Base-by-base conservation (phyloP, 495 filamentous ascomycete species). In the Thermothielavioides terrestris region DNA sequence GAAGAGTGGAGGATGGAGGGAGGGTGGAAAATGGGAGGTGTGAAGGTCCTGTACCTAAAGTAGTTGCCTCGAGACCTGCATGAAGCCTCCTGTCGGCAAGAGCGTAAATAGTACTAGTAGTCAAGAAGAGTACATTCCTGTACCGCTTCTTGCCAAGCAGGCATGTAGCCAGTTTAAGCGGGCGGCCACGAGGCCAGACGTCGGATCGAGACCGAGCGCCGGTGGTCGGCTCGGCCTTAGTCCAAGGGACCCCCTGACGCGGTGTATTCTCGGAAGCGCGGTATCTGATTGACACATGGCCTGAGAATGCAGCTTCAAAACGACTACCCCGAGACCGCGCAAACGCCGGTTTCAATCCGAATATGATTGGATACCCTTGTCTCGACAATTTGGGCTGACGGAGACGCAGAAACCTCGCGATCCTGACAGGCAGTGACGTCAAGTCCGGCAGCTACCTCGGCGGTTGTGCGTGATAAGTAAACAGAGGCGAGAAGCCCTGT, bases 251-350 rank as follows among this genome's bases (percentile, higher is more conserved):
- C n/a, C 49, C 49, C 31, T 21, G 31, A 17, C 5, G 34, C 49
- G 49, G 31, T 51, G 49, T 51, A 44, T 51, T 51, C 49, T 51
- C 49, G 49, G 40, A 48, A 38, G 25, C 34, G 35, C 45, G 34
- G 45, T 28, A 30, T 36, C n/a, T 46, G 2, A 14, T 11, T 36
- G 21, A 17, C 22, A n/a, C n/a, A 17, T 37, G 1, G 26, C 17
- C 22, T 36, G 21, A 31, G 17, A 22, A 27, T 42, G 31, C 28
- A 7, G 45, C 32, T 7, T 11, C 22, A 27, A 28, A 27, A 36
- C 44, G n/a, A n/a, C 15, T 10, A 17, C 22, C 10, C 21, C 12
- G 12, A 18, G 31, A 6, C 32, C 6, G 2, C 15, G 14, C 31
- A 17, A n/a, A 35, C 30, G 10, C 30, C 34, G 34, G 25, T 9